Evolutionary conservation across 2,329 filamentous ascomycete genomes (phyloP), one percentile per base, ranked within the genome.

Genomic region (Botryotinia globosa): DNA sequence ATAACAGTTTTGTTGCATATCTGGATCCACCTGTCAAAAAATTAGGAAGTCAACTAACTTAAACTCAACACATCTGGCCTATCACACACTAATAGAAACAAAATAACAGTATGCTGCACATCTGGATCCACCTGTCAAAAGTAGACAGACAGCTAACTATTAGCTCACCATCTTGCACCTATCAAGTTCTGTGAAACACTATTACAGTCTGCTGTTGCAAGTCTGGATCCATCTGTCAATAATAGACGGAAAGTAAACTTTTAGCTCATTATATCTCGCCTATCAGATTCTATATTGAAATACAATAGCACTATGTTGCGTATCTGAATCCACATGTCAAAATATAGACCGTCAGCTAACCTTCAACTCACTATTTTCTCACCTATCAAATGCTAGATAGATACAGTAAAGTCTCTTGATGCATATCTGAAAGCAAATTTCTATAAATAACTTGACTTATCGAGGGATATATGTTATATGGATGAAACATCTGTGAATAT

Each of bases 401-500:
- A n/a, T 54, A 5, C 2, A 54, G 16, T 54, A 54, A 25, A n/a
- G 25, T 54, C 48, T 16, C 48, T n/a, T 51, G 22, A 42, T 25
- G 59, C 37, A 62, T 29, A 62, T 42, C 25, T 42, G 25, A 20
- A 32, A 29, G 7, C 1, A 32, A 12, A 25, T 34, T 10, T 64
- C n/a, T 44, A 45, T 64, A 48, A 64, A 65, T 22, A 25, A 20
- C 14, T 5, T 3, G 20, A 22, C 61, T 32, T 22, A 45, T 4
- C 14, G 10, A 64, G 12, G 6, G 14, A 18, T 6, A 29, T 10
- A 2, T 32, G 20, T 22, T 34, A 3, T 6, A 16, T 25, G 8
- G 32, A 5, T 29, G 3, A 25, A 22, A 25, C 5, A 34, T 32
- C 29, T 34, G 1, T 2, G 22, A 1, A 7, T 16, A 0, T 4